Conservation (phyloP, 1,139 yeast genomes). For the Blastobotrys arbuscula region DNA sequence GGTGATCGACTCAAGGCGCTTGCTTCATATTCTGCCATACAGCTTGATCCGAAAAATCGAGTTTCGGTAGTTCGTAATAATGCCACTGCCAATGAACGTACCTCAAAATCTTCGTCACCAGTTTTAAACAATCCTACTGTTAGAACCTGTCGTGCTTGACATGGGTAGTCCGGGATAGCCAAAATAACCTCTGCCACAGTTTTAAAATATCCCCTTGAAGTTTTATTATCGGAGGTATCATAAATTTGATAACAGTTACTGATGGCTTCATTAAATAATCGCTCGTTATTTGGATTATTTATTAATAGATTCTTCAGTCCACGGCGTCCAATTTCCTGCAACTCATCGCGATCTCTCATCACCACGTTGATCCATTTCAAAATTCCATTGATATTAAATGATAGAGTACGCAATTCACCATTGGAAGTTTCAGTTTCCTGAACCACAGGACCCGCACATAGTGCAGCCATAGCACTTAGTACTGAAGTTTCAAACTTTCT, state of each 20-base stretch:
- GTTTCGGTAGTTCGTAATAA: conserved; percentile 53
- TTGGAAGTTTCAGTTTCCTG: not conserved
- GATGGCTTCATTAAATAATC: conserved; percentile 58
- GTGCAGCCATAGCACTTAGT: conserved; percentile 75
- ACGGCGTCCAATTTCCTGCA: conserved; percentile 59
- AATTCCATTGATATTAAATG: conserved; percentile 66
- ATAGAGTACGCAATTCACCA: conserved; percentile 32
- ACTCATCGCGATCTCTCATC: conserved; percentile 51
- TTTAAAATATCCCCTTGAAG: conserved; percentile 60
- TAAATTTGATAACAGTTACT: conserved; percentile 58
- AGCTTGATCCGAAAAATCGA: conserved; percentile 44
- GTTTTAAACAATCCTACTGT: conserved; percentile 63
- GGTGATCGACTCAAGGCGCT: conserved; percentile 60
- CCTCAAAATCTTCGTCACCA: conserved; percentile 57
- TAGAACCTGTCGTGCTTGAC: conserved; percentile 51
- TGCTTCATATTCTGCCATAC: conserved; percentile 49
- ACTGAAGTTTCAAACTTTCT: conserved; percentile 67
- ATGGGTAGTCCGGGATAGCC: conserved; percentile 39
- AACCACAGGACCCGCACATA: conserved; percentile 47
- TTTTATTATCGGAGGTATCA: conserved; percentile 36
- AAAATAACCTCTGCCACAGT: conserved; percentile 61
- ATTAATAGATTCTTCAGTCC: conserved; percentile 66
- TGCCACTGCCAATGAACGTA: conserved; percentile 58
- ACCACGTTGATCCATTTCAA: conserved; percentile 77
- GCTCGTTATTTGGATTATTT: conserved; percentile 52